Conservation (phyloP, 495 filamentous ascomycete genomes). For the Rhizodiscina lignyota region DNA sequence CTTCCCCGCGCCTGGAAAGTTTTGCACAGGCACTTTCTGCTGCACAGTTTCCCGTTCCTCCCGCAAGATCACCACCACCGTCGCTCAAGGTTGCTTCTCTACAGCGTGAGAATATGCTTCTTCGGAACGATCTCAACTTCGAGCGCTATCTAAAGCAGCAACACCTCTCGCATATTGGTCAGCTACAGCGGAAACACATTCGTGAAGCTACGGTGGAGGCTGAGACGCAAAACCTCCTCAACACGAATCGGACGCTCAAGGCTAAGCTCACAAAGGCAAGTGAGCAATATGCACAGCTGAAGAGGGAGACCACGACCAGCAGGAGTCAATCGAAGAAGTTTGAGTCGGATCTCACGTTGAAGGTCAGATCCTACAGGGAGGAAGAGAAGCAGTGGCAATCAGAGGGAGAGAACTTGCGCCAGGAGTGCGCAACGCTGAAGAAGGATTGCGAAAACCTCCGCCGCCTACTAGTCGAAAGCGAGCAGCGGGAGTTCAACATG, state of each 20-base stretch:
- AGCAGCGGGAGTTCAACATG: conserved; percentile 39
- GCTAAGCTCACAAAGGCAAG: conserved; percentile 52
- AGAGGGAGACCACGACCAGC: conserved; percentile 46
- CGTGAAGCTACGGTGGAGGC: conserved; percentile 52
- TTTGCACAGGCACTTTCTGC: too few species aligned
- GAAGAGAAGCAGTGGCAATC: conserved; percentile 49
- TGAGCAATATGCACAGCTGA: conserved; percentile 40
- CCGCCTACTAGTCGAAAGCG: conserved; percentile 40
- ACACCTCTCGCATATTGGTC: conserved; percentile 57
- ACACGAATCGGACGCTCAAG: conserved; percentile 52
- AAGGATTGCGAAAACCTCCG: conserved; percentile 37
- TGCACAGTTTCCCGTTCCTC: too few species aligned
- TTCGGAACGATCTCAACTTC: conserved; percentile 61
- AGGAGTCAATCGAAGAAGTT: conserved; percentile 51
- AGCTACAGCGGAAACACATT: conserved; percentile 48
- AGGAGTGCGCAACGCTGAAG: conserved; percentile 32
- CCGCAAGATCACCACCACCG: too few species aligned
- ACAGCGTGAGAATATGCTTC: conserved; percentile 45
- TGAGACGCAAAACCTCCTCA: conserved; percentile 58
- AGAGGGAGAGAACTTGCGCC: conserved; percentile 33
- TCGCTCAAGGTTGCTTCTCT: conserved; percentile 36
- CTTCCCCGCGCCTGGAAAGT: too few species aligned
- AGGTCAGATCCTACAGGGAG: conserved; percentile 38
- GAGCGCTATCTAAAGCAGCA: conserved; percentile 63
- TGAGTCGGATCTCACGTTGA: conserved; percentile 45